Evolutionary conservation across 495 filamentous ascomycete genomes (phyloP).

Genomic region (Lindgomyces ingoldianus): DNA sequence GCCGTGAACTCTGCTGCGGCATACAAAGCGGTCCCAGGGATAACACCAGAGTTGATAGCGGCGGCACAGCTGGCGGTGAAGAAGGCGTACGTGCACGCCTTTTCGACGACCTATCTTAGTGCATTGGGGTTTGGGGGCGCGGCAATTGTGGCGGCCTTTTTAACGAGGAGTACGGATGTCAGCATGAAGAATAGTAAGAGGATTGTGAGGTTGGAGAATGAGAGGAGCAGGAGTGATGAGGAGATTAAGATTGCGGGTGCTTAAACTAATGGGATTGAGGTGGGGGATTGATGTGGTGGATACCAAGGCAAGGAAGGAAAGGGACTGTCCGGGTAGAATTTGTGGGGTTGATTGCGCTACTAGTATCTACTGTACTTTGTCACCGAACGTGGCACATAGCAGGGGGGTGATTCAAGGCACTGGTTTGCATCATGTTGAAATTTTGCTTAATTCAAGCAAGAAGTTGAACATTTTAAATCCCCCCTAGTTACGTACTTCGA

Average conservation of each 20-base stretch:
- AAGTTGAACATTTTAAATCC: too few species aligned
- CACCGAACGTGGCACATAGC: too few species aligned
- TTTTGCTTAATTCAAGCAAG: too few species aligned
- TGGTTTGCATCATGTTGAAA: too few species aligned
- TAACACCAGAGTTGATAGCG: constrained; percentile 10
- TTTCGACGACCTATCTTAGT: constrained; percentile 21
- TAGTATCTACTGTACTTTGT: too few species aligned
- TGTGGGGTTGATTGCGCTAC: too few species aligned
- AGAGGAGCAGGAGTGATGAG: constrained; percentile 16
- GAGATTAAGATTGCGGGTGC: not conserved
- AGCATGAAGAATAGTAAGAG: constrained; percentile 29
- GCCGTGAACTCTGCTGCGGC: constrained; percentile 32
- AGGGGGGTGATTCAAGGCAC: too few species aligned
- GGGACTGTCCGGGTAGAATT: too few species aligned
- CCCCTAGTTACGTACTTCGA: too few species aligned
- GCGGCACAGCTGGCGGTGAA: constrained; percentile 30
- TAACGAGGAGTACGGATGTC: constrained; percentile 26
- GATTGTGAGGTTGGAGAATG: constrained; percentile 33
- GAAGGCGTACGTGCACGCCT: constrained; percentile 28
- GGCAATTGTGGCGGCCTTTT: constrained; percentile 29
- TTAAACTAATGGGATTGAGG: too few species aligned
- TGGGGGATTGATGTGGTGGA: not conserved
- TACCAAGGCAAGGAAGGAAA: too few species aligned
- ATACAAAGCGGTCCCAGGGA: constrained; percentile 22
- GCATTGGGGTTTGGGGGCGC: constrained; percentile 29